Conservation (phyloP, 768 basidiomycete genomes). For the Amanita pseudoporphyria region DNA sequence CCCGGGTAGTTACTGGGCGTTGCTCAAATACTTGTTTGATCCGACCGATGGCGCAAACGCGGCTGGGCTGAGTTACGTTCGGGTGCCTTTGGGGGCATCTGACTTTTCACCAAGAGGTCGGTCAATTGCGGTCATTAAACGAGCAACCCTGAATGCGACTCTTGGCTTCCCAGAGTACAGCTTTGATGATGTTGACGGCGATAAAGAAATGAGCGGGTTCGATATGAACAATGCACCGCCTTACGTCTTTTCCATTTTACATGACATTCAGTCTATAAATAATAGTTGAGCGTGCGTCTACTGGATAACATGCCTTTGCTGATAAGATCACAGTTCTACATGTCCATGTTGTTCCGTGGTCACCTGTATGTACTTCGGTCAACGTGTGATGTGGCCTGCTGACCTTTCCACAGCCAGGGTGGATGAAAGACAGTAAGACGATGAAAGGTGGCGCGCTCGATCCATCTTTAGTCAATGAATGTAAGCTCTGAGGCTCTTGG, state of each 20-base stretch:
- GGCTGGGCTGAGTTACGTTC: constrained; percentile 61
- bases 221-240: constrained; percentile 50
- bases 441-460: constrained; percentile 60
- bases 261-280: constrained; percentile 55
- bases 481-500: constrained; percentile 25
- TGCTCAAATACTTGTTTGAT: constrained; percentile 52
- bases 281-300: constrained; percentile 20
- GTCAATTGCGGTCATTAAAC: neutral
- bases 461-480: constrained; percentile 34
- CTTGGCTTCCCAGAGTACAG: constrained; percentile 39
- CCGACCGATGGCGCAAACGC: constrained; percentile 49
- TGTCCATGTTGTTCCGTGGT: constrained; percentile 62
- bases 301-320: constrained; percentile 3
- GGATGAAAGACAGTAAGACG: constrained; percentile 64
- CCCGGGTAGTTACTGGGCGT: constrained; percentile 45
- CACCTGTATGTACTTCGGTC: constrained; percentile 39
- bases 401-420: constrained; percentile 44
- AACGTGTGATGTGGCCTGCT: neutral
- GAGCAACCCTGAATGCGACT: neutral
- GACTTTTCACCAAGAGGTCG: constrained; percentile 57
- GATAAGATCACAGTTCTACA: constrained; percentile 21
- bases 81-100: constrained; percentile 61
- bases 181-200: constrained; percentile 50
- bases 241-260: constrained; percentile 51
- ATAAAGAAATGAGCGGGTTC: constrained; percentile 49